phyloP scores from a whole-genome alignment of 192 early-diverging fungal species.

The Backusella tuberculispora region DNA sequence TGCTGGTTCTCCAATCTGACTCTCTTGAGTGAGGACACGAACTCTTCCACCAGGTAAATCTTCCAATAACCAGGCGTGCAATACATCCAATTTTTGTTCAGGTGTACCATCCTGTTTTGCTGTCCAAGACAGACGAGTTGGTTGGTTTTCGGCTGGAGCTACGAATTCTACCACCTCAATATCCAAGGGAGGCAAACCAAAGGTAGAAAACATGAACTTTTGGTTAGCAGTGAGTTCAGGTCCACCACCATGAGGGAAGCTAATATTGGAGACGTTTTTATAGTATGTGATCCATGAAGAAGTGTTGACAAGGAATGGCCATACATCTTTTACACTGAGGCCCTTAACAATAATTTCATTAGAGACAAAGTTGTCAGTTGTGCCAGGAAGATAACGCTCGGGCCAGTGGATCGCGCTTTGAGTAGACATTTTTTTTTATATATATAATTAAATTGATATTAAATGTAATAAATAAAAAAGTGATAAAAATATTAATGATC shows the following conservation, averaged over 20 bases:
- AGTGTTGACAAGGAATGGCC: conserved; percentile 7
- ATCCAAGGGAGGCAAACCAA: conserved; percentile 11
- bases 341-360: conserved; percentile 13
- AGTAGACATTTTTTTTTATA: background rate
- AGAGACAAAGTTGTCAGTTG: conserved; percentile 16
- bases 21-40: conserved; percentile 12
- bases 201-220: conserved; percentile 15
- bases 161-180: conserved; percentile 10
- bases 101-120: conserved; percentile 16
- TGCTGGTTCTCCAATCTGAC: conserved; percentile 9
- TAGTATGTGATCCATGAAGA: conserved; percentile 11
- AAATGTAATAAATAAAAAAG: background rate
- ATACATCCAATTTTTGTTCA: conserved; percentile 3
- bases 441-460: background rate
- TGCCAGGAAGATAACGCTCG: background rate
- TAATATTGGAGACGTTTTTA: conserved; percentile 10
- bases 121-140: conserved; percentile 9
- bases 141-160: background rate
- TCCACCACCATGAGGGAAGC: background rate
- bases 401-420: conserved; percentile 20
- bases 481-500: background rate
- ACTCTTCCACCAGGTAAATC: background rate
- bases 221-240: background rate
- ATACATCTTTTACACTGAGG: conserved; percentile 2
- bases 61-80: conserved; percentile 16